Conservation (phyloP, 768 basidiomycete species). For the Galerina sulciceps region DNA sequence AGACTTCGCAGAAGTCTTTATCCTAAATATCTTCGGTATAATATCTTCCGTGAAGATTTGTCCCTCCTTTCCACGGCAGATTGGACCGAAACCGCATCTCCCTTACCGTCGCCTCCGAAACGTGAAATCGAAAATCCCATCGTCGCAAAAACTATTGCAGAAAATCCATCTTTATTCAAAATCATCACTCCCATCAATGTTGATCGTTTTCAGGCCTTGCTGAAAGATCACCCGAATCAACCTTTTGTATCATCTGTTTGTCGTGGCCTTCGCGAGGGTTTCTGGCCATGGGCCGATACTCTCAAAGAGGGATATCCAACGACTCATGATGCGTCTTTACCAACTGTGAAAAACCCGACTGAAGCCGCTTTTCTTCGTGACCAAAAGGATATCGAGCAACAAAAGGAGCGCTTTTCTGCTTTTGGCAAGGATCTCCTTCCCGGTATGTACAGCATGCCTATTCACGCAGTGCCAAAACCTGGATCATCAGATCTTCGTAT, state of each 20-base stretch:
- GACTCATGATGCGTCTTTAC: constrained; percentile 16
- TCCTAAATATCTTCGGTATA: constrained; percentile 16
- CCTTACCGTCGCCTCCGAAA: constrained; percentile 17
- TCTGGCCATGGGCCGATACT: constrained; percentile 47
- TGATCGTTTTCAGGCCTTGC: constrained; percentile 13
- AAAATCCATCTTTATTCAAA: constrained; percentile 34
- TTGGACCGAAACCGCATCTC: constrained; percentile 16
- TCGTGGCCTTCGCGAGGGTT: constrained; percentile 34
- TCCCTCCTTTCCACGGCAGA: constrained; percentile 6
- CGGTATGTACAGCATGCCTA: constrained; percentile 27
- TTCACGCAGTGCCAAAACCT: constrained; percentile 38
- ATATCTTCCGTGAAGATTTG: constrained; percentile 9
- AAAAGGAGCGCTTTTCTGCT: constrained; percentile 24
- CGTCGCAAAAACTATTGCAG: constrained; percentile 21
- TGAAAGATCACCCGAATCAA: constrained; percentile 41
- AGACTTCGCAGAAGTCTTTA: background rate
- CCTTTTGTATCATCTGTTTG: constrained; percentile 38
- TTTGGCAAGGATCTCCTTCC: constrained; percentile 37
- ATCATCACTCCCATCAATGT: constrained; percentile 33
- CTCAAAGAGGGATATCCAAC: constrained; percentile 19
- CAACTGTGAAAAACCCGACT: background rate
- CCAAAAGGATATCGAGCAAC: constrained; percentile 26
- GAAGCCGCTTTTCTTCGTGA: constrained; percentile 27
- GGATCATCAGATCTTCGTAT: constrained; percentile 24
- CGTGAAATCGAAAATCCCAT: constrained; percentile 18